A percentile compares a stretch with the other conserved stretches of the same genome.
phyloP scores from a whole-genome alignment of 2,329 filamentous ascomycete species.

The Arthrobotrys entomopaga region DNA sequence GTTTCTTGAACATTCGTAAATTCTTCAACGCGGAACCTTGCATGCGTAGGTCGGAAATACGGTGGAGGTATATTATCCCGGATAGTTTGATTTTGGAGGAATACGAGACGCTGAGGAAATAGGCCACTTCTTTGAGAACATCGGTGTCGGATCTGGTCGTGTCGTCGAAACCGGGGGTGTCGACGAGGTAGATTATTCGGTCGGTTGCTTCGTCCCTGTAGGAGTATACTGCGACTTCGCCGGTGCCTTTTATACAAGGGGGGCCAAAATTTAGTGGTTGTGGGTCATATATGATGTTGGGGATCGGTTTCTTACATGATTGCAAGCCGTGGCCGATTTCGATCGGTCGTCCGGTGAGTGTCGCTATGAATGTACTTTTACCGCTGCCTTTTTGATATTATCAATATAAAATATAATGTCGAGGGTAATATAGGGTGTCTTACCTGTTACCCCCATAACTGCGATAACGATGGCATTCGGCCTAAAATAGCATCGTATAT shows the following conservation, averaged over 20 bases:
- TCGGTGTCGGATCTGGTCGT: neutral
- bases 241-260: too few relatives aligned
- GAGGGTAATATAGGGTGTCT: neutral
- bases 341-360: too few relatives aligned
- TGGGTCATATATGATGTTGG: too few relatives aligned
- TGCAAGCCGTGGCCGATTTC: too few relatives aligned
- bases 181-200: constrained; percentile 4
- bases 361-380: too few relatives aligned
- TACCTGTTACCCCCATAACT: constrained; percentile 1
- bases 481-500: neutral
- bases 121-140: constrained; percentile 5
- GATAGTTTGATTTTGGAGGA: neutral
- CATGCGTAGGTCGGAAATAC: neutral
- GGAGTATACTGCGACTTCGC: neutral
- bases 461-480: constrained; percentile 2
- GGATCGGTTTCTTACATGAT: too few relatives aligned
- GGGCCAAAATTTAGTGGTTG: too few relatives aligned
- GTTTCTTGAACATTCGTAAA: neutral
- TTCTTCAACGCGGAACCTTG: too few relatives aligned
- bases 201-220: neutral
- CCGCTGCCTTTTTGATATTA: too few relatives aligned
- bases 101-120: constrained; percentile 2
- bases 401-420: too few relatives aligned
- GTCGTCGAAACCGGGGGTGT: constrained; percentile 8
- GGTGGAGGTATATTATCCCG: constrained; percentile 5